Evolutionary conservation across 176 grass and related monocot genomes (phyloP).

Genomic region (Zizania latifolia): DNA sequence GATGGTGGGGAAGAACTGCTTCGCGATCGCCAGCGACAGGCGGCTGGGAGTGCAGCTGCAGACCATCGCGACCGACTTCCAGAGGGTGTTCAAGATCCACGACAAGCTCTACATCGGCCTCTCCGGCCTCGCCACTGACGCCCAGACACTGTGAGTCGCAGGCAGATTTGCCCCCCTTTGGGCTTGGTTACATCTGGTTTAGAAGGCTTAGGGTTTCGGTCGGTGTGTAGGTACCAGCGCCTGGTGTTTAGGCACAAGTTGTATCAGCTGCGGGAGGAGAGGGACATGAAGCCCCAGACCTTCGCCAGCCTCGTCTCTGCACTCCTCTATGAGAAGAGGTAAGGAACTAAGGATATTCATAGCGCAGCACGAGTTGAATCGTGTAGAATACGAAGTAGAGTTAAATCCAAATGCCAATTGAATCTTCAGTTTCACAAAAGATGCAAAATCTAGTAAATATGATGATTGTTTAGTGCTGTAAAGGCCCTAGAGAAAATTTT

Average conservation of each 20-base stretch:
- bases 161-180: not conserved
- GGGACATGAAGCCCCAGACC: conserved; percentile 97
- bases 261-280: conserved; percentile 95
- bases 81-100: conserved; percentile 92
- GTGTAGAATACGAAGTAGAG: not conserved
- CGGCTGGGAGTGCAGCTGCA: conserved; percentile 88
- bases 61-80: conserved; percentile 92
- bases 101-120: conserved; percentile 87
- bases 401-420: not conserved
- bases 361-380: not conserved
- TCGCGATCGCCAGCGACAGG: conserved; percentile 92
- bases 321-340: conserved; percentile 97
- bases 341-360: conserved; percentile 38
- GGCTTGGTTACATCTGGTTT: not conserved
- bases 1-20: conserved; percentile 98
- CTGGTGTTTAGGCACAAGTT: conserved; percentile 92
- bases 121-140: conserved; percentile 84
- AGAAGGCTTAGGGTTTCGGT: conserved; percentile 20
- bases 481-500: not conserved
- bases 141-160: conserved; percentile 69
- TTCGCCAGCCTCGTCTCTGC: conserved; percentile 95
- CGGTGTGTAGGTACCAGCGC: conserved; percentile 55
- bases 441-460: not conserved
- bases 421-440: not conserved
- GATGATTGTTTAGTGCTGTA: not conserved